Evolutionary conservation across 2,329 filamentous ascomycete species (phyloP), one percentile per base, ranked within the genome.

Genomic region (Monosporascus sp.): DNA sequence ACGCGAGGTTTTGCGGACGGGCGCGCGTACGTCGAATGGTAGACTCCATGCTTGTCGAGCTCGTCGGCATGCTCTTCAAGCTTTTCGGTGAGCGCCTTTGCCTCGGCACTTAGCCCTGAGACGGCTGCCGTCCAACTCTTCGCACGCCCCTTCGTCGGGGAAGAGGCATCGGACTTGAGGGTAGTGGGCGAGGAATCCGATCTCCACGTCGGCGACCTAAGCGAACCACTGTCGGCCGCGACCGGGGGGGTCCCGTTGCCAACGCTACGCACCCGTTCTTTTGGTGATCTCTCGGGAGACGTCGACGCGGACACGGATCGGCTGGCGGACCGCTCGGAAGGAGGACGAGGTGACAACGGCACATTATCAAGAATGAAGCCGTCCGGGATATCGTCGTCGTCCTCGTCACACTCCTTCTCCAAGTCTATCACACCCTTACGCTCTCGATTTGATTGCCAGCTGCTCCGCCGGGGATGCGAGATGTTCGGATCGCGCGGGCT

Each of bases 291-390:
- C 50, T 83, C 78, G 0, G 80, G 81, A 0, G 81, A 83, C 3
- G 78, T 74, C 0, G 78, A 75, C 5, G 78, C 71, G 1, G 84
- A 85, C 3, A 75, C 66, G 1, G 80, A 74, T 40, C 75, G 73
- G 64, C 80, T 86, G 7, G 73, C 74, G 0, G 78, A 71, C 17
- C 84, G 76, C 56, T 86, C 82, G 24, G 74, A 73, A 1, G 75
- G 74, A 2, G 83, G 84, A 2, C 84, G 78, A n/a, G 90, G 90
- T 0, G 89, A 92, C 46, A 94, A 83, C 5, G 90, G 90, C 2
- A 94, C 86, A 59, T 94, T 94, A 71, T 90, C 88, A 47, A 94
- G 80, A 50, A 91, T 80, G 24, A 89, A 81, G 51, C 90, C 88
- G 26, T 92, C 88, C 0, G 90, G 90, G 31, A 94, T 86, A 53